Evolutionary conservation across 2,329 filamentous ascomycete species (phyloP), one percentile per base, ranked within the genome.

Genomic region (Elsinoe fawcettii): DNA sequence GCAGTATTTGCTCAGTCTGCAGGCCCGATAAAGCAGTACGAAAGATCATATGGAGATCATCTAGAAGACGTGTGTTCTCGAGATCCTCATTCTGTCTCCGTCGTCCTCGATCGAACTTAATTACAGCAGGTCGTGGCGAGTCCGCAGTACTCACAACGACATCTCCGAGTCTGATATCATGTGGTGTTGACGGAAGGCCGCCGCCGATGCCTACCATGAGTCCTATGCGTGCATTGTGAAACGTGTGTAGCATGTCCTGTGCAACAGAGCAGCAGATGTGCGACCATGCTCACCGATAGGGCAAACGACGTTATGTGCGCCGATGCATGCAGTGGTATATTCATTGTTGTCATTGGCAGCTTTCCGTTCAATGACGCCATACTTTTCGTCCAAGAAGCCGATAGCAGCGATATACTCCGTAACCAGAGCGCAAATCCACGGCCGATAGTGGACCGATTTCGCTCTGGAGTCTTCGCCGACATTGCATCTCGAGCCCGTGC

Each of bases 351-450:
- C 36, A 14, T 39, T 39, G 14, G 9, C 11, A 39, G 9, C 36
- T 14, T 39, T 39, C 11, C 9, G 16, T 6, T 39, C 14, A 5
- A 18, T 18, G 5, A 5, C 7, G 36, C 65, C 65, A 54, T 75
- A 68, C 27, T 65, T 59, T 58, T 75, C 68, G 54, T 77, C 74
- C 1, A 77, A 69, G 23, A 75, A 69, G 0, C 49, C 62, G 30
- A 63, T 60, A 3, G 74, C 74, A 2, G 74, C 73, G 47, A 70
- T 66, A 46, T 65, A 67, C 55, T 77, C 74, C 0, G 61, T 65
- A 0, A 6, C n/a, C 3, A 75, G 58, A 8, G 74, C 73, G 57
- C 71, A 76, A 6, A 78, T 74, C 73, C 73, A 76, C n/a, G n/a
- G 18, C 73, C 74, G 7, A 77, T 67, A 0, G 66, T 73, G 57